These are phyloP conservation scores for Ophiostoma pallidulum DNA, from an alignment of 2,329 filamentous ascomycete species.

Conservation along the genomic window DNA sequence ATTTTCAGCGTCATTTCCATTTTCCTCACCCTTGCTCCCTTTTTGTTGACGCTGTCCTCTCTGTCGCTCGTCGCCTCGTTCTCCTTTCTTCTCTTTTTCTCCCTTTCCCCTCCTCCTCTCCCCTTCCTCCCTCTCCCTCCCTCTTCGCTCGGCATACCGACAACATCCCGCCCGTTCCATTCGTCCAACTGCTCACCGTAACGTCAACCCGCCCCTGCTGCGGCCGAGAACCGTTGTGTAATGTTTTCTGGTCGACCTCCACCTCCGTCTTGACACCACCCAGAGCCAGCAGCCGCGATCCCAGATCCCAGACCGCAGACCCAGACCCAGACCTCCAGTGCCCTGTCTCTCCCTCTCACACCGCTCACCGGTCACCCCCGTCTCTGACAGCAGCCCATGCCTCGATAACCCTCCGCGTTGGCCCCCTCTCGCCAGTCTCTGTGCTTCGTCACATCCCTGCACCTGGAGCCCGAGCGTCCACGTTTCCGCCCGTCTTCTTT, in stretches of 20 bases:
- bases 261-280: background rate
- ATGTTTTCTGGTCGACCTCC: background rate
- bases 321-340: too few relatives aligned
- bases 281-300: too few relatives aligned
- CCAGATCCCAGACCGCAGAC: too few relatives aligned
- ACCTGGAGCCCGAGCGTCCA: too few relatives aligned
- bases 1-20: background rate
- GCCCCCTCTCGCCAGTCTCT: too few relatives aligned
- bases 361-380: too few relatives aligned
- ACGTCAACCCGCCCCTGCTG: background rate
- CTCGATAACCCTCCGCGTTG: too few relatives aligned
- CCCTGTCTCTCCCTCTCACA: too few relatives aligned
- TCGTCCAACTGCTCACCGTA: slow-evolving; percentile 4
- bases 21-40: background rate
- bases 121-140: background rate
- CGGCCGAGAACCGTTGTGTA: slow-evolving; percentile 4
- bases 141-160: background rate
- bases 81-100: background rate
- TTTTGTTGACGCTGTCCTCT: too few relatives aligned
- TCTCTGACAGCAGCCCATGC: too few relatives aligned
- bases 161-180: background rate
- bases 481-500: too few relatives aligned
- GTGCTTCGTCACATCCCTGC: too few relatives aligned
- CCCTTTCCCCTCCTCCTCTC: background rate
- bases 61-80: background rate